These are phyloP conservation scores for Fusarium sp. DNA, from an alignment of 2,329 filamentous ascomycete species.

Conservation along the genomic window DNA sequence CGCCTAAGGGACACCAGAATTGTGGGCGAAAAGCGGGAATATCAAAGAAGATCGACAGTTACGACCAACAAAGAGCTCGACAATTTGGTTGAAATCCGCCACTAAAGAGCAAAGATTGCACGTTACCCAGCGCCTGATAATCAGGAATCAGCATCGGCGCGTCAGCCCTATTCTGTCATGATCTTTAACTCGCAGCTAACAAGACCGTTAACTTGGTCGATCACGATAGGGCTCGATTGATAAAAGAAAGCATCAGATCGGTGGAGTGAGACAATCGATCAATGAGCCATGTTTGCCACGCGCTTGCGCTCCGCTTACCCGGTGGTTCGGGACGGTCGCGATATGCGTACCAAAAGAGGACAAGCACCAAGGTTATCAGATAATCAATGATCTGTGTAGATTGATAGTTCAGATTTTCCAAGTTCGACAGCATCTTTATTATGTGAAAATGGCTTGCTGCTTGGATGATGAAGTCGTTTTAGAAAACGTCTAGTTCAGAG, in stretches of 20 bases:
- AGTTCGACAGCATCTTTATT: too few relatives aligned
- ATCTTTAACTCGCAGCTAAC: slow-evolving; percentile 8
- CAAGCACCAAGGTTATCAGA: slow-evolving; percentile 10
- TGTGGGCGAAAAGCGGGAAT: slow-evolving; percentile 22
- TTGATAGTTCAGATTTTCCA: too few relatives aligned
- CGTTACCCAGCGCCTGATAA: not conserved
- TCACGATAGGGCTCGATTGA: slow-evolving; percentile 6
- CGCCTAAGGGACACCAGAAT: slow-evolving; percentile 3
- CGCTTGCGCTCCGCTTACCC: not conserved
- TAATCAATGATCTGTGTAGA: not conserved
- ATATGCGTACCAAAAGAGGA: not conserved
- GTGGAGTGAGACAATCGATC: not conserved
- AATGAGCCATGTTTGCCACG: not conserved
- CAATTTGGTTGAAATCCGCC: too few relatives aligned
- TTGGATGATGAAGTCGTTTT: too few relatives aligned
- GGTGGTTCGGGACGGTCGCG: not conserved
- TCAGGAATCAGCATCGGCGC: not conserved
- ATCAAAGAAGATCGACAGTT: slow-evolving; percentile 1
- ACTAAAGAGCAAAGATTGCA: not conserved
- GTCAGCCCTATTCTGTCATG: not conserved
- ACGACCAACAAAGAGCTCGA: too few relatives aligned
- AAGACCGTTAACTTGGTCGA: not conserved
- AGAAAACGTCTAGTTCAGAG: too few relatives aligned
- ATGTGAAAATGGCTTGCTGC: too few relatives aligned
- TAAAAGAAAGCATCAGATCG: slow-evolving; percentile 11